Conservation (phyloP, 768 basidiomycete species). For the Mycena maculata region DNA sequence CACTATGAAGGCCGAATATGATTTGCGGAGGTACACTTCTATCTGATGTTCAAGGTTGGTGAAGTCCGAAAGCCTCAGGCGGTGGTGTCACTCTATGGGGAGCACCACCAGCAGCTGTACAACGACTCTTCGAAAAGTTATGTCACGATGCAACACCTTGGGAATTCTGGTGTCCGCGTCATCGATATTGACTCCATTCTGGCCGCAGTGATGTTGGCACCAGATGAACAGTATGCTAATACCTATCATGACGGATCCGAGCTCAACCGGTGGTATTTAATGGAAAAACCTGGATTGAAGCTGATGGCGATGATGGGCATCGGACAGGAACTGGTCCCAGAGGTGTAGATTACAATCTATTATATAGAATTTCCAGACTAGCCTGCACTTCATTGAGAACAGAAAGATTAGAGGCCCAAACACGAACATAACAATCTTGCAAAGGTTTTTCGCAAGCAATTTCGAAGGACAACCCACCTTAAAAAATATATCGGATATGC, state of each 20-base stretch:
- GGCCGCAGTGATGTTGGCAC: background rate
- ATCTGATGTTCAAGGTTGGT: background rate
- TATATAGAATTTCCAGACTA: too few species aligned
- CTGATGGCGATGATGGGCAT: background rate
- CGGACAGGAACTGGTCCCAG: background rate
- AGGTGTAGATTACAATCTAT: background rate
- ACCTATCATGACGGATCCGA: background rate
- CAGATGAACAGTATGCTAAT: background rate
- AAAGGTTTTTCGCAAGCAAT: too few species aligned
- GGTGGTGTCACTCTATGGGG: background rate
- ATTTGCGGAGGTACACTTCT: constrained; percentile 3
- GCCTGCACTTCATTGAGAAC: too few species aligned
- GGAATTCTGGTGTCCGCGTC: background rate
- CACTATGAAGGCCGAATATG: background rate
- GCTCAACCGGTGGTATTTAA: background rate
- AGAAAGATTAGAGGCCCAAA: too few species aligned
- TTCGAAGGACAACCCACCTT: too few species aligned
- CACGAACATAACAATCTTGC: too few species aligned
- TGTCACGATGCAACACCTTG: background rate
- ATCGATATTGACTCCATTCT: background rate
- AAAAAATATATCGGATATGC: too few species aligned
- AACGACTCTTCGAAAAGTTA: background rate
- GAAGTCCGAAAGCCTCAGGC: background rate
- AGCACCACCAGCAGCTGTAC: background rate
- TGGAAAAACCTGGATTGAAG: constrained; percentile 3